These are phyloP conservation scores for Ogataea naganishii DNA, from an alignment of 805 yeast species.

Conservation along the genomic window DNA sequence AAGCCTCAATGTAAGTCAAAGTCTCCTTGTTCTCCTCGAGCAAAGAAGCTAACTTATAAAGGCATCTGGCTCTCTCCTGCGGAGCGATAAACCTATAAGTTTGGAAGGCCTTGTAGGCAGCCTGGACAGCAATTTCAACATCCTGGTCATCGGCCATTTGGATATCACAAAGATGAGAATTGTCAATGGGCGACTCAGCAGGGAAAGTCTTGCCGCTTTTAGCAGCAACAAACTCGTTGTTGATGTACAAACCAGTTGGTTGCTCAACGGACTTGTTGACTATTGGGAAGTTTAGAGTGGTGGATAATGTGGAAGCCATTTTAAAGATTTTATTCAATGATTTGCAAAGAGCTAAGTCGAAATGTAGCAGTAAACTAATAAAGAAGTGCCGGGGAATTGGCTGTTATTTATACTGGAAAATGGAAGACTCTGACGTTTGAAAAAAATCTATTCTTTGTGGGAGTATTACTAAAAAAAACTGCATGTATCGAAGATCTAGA, in stretches of 20 bases:
- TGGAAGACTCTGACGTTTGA: too few species aligned
- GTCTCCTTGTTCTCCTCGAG: slow-evolving; percentile 56
- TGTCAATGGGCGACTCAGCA: slow-evolving; percentile 44
- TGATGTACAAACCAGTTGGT: slow-evolving; percentile 53
- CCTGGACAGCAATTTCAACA: slow-evolving; percentile 60
- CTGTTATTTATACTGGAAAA: too few species aligned
- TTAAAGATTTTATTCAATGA: too few species aligned
- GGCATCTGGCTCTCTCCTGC: slow-evolving; percentile 38
- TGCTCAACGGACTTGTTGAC: slow-evolving; percentile 32
- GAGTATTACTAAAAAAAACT: too few species aligned
- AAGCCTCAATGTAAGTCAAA: slow-evolving; percentile 59
- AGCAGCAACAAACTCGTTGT: slow-evolving; percentile 46
- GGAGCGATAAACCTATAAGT: slow-evolving; percentile 59
- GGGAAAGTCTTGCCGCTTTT: slow-evolving; percentile 41
- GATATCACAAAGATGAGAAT: slow-evolving; percentile 40
- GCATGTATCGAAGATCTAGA: too few species aligned
- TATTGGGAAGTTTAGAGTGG: slow-evolving; percentile 24
- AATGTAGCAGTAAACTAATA: too few species aligned
- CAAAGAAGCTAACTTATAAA: slow-evolving; percentile 59
- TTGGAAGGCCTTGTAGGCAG: slow-evolving; percentile 55
- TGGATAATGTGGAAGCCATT: slow-evolving; percentile 14
- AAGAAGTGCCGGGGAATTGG: too few species aligned
- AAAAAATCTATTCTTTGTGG: too few species aligned
- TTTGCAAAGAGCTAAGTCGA: too few species aligned
- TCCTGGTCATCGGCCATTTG: slow-evolving; percentile 53